Conservation (phyloP, 2,329 filamentous ascomycete species). For the Ophiostoma sp. region DNA sequence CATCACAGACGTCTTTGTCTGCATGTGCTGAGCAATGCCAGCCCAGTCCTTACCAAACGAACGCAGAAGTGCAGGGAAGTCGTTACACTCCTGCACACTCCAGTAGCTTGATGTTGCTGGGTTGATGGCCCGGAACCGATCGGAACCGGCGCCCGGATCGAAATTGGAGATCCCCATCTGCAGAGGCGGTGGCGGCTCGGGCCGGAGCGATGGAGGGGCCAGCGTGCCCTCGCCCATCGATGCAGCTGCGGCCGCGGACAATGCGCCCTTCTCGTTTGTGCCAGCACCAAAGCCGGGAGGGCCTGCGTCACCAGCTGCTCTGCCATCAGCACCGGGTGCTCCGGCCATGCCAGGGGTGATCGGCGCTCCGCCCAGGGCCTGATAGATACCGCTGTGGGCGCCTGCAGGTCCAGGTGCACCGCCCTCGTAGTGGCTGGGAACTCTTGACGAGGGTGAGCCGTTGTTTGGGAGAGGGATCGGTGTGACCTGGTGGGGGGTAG, state of each 20-base stretch:
- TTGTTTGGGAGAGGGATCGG: neutral
- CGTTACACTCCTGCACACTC: constrained; percentile 75
- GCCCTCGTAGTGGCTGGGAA: neutral
- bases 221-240: constrained; percentile 43
- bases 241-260: constrained; percentile 33
- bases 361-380: neutral
- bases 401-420: neutral
- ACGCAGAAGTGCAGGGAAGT: constrained; percentile 66
- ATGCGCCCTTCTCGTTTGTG: constrained; percentile 12
- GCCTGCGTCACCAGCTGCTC: neutral
- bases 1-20: constrained; percentile 82
- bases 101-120: constrained; percentile 67
- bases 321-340: neutral
- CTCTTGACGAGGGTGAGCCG: neutral
- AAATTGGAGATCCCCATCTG: constrained; percentile 47
- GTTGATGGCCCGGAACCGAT: constrained; percentile 47
- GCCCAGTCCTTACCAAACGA: constrained; percentile 76
- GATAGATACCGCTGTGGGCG: neutral
- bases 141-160: constrained; percentile 41
- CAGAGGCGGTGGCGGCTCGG: constrained; percentile 46
- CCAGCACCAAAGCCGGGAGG: neutral
- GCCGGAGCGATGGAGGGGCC: constrained; percentile 51
- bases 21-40: constrained; percentile 71
- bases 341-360: neutral
- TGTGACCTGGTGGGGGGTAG: neutral